Evolutionary conservation across 495 filamentous ascomycete genomes (phyloP), one percentile per base, ranked within the genome.

Genomic region (Neurospora sp.): DNA sequence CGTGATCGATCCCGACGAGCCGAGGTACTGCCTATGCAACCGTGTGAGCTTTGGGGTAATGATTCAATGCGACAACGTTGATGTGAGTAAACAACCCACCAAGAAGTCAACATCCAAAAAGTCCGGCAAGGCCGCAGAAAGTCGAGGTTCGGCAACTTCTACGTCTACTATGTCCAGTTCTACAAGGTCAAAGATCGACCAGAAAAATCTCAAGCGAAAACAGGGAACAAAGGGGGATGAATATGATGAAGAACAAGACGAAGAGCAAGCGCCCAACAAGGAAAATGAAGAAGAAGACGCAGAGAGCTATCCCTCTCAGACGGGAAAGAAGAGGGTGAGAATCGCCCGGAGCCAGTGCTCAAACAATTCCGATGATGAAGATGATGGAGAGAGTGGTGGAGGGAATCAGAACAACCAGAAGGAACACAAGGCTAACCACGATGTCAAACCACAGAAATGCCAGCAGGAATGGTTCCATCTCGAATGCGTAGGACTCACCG

Each of bases 391-490:
- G 22, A 35, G 14, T 65, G 14, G 27, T 35, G 53, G 27, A 35
- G 27, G 10, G 53, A 31, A 37, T 65, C 53, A 35, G 14, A 65
- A 65, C 27, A 31, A 35, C 53, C 14, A 8, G 3, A 37, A 16
- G 12, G 27, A 27, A 65, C 14, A 35, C 69, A 41, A 77, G 48
- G 73, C 73, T 78, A 75, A 45, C 72, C 69, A n/a, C 5, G n/a
- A 22, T 35, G 1, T 65, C 69, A n/a, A 42, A 12, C 41, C 40
- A 76, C 78, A 79, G 79, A 81, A 92, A 84, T 94, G 92, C 81
- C 85, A 88, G 73, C 84, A 86, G 72, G 93, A 96, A 83, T 98
- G 95, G 95, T 98, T 98, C 83, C 95, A 98, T 80, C 89, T 98
- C 35, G 88, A 90, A 72, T 98, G 95, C 75, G 91, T 98, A 44